Base-by-base conservation (phyloP, 768 basidiomycete species). In the Rhodotorula diobovata region DNA sequence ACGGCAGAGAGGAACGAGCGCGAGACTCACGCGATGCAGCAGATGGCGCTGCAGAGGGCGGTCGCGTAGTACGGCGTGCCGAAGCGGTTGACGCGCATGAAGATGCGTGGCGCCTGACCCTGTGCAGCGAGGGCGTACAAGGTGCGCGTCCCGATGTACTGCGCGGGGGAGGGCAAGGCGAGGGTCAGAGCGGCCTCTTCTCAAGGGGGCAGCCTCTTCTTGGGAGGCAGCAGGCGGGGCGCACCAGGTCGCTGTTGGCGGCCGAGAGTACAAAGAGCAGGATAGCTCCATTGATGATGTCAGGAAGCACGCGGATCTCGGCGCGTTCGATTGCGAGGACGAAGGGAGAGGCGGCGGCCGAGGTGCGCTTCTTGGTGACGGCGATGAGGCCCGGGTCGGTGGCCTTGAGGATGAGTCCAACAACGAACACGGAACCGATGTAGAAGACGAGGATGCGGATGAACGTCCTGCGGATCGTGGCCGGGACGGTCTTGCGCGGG, bases 391-490 rank as follows among this genome's bases (percentile, higher is more conserved):
- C 88, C 87, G 66, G 72, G 67, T 88, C 83, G 77, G 84, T 88
- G 51, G 86, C 90, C 1, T 90, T 89, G 34, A 91, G 89, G 56
- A 95, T 86, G 2, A 93, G 81, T 56, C 92, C 68, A 41, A 74
- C 62, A 39, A 74, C 63, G 55, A 74, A 70, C 34, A 70, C 61
- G 1, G 30, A 34, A 25, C 68, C 64, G 63, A 84, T 76, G 79
- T 89, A 89, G 80, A 90, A 95, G 37, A 95, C 81, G 25, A 91
- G 84, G 75, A 96, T 91, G 73, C 91, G 84, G 72, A 86, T 82
- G 79, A 87, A 88, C 30, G 87, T 86, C 15, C 85, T 83, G 65
- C 81, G 84, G 76, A 90, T 89, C 1, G 89, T 87, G 72, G 83
- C 83, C n/a, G 81, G 83, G 48, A 84, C 80, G 60, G 81, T 81